These are phyloP conservation scores for Talaromyces islandicus DNA, from an alignment of 2,329 filamentous ascomycete species.

Conservation along the genomic window DNA sequence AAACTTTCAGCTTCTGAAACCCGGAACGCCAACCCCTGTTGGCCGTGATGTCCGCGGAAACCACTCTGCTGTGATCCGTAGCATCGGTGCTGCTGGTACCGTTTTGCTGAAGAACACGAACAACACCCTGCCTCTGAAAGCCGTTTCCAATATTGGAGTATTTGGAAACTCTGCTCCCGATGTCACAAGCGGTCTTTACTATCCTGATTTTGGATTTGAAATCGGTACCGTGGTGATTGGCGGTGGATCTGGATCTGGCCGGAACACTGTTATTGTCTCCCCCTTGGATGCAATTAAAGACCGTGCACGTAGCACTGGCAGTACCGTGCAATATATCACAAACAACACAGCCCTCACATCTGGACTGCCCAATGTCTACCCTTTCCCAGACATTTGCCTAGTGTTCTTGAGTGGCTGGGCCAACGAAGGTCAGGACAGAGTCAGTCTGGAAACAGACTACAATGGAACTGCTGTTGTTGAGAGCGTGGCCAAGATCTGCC, in stretches of 20 bases:
- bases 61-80: conserved; percentile 63
- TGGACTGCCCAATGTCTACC: conserved; percentile 13
- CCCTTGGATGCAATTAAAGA: conserved; percentile 19
- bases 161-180: conserved; percentile 17
- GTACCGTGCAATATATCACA: conserved; percentile 25
- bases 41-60: conserved; percentile 61
- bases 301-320: conserved; percentile 2
- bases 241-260: conserved; percentile 24
- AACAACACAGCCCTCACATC: conserved; percentile 35
- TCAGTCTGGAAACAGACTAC: conserved; percentile 36
- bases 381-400: conserved; percentile 46
- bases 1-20: conserved; percentile 3
- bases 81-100: conserved; percentile 9
- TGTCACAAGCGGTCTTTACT: conserved; percentile 14
- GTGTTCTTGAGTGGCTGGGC: conserved; percentile 55
- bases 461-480: conserved; percentile 39
- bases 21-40: conserved; percentile 10
- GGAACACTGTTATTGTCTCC: conserved; percentile 19
- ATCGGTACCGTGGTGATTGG: conserved; percentile 13
- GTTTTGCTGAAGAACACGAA: conserved; percentile 50
- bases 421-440: conserved; percentile 41
- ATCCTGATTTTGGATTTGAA: conserved; percentile 46
- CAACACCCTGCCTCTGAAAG: conserved; percentile 42
- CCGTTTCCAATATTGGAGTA: conserved; percentile 15
- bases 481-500: conserved; percentile 26